Evolutionary conservation across 1,139 yeast species (phyloP).

Genomic region (Magnusiomyces suaveolens): DNA sequence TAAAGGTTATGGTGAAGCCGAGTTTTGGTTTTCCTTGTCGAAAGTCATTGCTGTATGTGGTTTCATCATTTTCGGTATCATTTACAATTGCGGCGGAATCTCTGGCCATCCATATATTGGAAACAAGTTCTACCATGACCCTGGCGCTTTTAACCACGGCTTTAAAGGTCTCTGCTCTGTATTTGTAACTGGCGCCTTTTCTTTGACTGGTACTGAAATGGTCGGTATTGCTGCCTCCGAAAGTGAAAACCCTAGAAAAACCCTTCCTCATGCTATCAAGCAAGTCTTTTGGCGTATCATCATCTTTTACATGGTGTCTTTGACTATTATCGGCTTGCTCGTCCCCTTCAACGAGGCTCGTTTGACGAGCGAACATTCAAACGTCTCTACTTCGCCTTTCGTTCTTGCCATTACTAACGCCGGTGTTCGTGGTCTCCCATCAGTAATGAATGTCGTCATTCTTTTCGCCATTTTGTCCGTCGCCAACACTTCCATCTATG

Average conservation of each 20-base stretch:
- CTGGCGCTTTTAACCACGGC: conserved; percentile 54
- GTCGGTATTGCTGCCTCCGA: conserved; percentile 84
- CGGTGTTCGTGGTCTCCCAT: conserved; percentile 52
- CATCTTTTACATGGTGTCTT: conserved; percentile 51
- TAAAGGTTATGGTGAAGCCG: conserved; percentile 64
- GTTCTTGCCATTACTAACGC: conserved; percentile 56
- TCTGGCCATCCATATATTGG: conserved; percentile 56
- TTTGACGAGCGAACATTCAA: conserved; percentile 39
- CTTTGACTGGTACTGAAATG: conserved; percentile 76
- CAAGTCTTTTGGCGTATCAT: conserved; percentile 67
- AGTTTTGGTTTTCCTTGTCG: conserved; percentile 47
- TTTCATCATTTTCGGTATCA: conserved; percentile 53
- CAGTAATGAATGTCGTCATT: conserved; percentile 64
- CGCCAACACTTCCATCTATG: conserved; percentile 70
- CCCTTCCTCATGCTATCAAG: conserved; percentile 59
- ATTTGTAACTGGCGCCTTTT: conserved; percentile 78
- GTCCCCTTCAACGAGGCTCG: conserved; percentile 51
- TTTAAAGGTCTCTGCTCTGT: conserved; percentile 76
- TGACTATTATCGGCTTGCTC: conserved; percentile 49
- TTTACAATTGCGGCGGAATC: conserved; percentile 63
- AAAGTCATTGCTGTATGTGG: conserved; percentile 53
- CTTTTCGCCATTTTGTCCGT: conserved; percentile 59
- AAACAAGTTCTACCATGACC: conserved; percentile 48
- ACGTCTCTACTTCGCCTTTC: conserved; percentile 59
- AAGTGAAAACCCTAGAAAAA: conserved; percentile 59